Percentiles rank a stretch among this genome's conserved stretches.
Conservation (phyloP, 2,329 filamentous ascomycete genomes). For the Cadophora gregata region DNA sequence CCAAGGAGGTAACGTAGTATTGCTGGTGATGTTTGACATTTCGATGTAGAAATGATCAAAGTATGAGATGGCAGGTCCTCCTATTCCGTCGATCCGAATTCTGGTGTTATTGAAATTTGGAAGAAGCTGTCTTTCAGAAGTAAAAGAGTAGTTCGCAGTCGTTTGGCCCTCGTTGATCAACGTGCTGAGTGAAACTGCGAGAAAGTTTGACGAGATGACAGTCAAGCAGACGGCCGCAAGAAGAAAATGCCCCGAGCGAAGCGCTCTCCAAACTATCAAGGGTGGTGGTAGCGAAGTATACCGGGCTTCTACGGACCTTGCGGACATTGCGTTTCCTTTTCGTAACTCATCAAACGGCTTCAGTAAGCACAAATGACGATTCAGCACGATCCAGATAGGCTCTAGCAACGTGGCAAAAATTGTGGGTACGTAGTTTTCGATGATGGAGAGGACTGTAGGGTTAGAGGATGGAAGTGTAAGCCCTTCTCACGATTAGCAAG, state of each 20-base stretch:
- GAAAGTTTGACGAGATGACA: constrained; percentile 56
- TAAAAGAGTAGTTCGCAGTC: constrained; percentile 10
- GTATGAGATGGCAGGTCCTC: constrained; percentile 33
- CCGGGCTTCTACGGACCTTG: constrained; percentile 49
- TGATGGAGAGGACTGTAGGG: constrained; percentile 44
- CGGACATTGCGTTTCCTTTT: constrained; percentile 46
- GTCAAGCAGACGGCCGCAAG: constrained; percentile 55
- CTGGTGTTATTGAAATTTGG: constrained; percentile 23
- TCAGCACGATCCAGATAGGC: constrained; percentile 61
- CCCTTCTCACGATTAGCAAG: constrained; percentile 17
- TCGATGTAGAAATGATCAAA: constrained; percentile 51
- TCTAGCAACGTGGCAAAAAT: constrained; percentile 61
- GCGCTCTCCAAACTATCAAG: constrained; percentile 53
- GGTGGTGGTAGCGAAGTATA: constrained; percentile 64
- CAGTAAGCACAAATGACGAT: constrained; percentile 57
- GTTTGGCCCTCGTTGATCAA: constrained; percentile 52
- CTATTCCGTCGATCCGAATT: background rate
- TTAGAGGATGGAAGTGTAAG: constrained; percentile 32
- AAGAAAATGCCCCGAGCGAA: constrained; percentile 52
- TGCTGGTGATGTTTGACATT: constrained; percentile 52
- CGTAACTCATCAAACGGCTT: constrained; percentile 60
- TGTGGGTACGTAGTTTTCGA: constrained; percentile 59
- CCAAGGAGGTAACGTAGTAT: constrained; percentile 57
- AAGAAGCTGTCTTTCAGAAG: constrained; percentile 8
- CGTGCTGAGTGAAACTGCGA: constrained; percentile 58